These are phyloP conservation scores for Alternaria viburni DNA, from an alignment of 2,329 filamentous ascomycete species.

Conservation along the genomic window DNA sequence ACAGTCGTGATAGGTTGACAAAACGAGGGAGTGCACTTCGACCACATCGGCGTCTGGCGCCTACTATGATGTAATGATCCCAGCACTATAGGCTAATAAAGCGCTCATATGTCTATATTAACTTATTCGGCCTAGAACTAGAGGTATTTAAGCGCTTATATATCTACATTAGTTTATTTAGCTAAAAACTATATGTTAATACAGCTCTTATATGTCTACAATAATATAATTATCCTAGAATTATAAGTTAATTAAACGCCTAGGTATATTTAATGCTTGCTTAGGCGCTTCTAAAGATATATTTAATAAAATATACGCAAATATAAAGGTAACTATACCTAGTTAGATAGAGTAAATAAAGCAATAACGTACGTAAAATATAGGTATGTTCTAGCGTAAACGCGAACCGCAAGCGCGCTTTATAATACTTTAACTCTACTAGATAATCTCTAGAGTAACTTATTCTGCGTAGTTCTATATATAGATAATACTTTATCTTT, in stretches of 20 bases:
- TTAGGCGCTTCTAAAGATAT: background rate
- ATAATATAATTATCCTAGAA: background rate
- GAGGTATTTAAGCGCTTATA: background rate
- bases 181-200: background rate
- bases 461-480: too few species aligned
- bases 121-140: background rate
- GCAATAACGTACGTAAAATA: too few species aligned
- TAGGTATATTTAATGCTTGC: background rate
- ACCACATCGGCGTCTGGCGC: background rate
- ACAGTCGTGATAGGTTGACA: background rate
- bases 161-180: background rate
- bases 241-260: background rate
- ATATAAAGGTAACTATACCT: too few species aligned
- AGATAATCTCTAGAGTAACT: too few species aligned
- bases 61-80: background rate
- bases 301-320: background rate
- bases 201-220: background rate
- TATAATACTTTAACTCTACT: too few species aligned
- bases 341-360: too few species aligned
- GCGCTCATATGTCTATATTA: background rate
- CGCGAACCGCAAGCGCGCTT: too few species aligned
- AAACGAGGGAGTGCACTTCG: background rate
- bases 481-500: too few species aligned
- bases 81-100: background rate
- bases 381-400: background rate